Evolutionary conservation across 2,329 filamentous ascomycete species (phyloP).

Genomic region (Colletotrichum chrysophilum): DNA sequence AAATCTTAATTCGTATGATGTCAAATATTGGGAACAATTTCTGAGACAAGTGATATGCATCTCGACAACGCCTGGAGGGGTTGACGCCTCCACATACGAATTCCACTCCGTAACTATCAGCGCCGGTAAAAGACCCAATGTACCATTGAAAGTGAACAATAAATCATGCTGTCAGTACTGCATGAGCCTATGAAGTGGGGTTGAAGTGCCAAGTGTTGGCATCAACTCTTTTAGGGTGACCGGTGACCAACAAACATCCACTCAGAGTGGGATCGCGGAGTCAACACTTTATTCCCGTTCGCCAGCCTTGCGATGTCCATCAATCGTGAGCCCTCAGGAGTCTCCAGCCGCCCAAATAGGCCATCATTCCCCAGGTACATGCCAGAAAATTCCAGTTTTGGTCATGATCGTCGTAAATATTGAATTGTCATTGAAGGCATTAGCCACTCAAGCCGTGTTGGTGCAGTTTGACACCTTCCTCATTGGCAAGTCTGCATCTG

Average conservation of each 20-base stretch:
- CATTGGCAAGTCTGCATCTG: not conserved
- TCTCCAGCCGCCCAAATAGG: not conserved
- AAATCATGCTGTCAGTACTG: not conserved
- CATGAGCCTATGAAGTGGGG: not conserved
- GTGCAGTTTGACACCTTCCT: not conserved
- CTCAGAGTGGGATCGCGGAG: not conserved
- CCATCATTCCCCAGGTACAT: not conserved
- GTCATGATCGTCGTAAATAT: not conserved
- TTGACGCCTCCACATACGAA: no score
- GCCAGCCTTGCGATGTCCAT: not conserved
- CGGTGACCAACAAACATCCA: not conserved
- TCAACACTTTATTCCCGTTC: not conserved
- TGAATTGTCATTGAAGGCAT: accelerated
- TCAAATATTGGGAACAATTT: no score
- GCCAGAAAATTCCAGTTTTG: not conserved
- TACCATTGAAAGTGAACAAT: not conserved
- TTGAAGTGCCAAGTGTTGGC: not conserved
- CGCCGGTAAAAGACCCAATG: not conserved
- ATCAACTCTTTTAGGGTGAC: not conserved
- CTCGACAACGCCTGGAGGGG: no score
- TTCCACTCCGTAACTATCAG: no score
- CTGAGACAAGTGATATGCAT: no score
- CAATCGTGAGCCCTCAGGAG: not conserved
- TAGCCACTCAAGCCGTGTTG: not conserved
- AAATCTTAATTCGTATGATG: no score